phyloP scores from a whole-genome alignment of 2,329 filamentous ascomycete species.

The Aspergillus ochraceoroseus region DNA sequence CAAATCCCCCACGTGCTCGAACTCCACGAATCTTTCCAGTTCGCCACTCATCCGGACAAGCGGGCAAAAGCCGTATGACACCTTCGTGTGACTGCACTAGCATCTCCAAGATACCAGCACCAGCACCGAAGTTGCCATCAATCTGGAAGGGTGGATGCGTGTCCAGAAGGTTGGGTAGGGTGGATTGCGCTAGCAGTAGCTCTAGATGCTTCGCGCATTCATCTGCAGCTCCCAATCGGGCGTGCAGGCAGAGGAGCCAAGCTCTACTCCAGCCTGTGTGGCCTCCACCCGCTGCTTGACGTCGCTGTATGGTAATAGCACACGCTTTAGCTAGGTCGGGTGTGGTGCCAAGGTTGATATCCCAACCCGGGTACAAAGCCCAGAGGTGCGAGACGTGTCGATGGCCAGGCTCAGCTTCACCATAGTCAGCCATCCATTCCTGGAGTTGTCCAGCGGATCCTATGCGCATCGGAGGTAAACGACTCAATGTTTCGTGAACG shows the following conservation, averaged over 20 bases:
- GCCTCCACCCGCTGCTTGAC: slow-evolving; percentile 42
- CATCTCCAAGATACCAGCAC: slow-evolving; percentile 47
- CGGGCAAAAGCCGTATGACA: slow-evolving; percentile 38
- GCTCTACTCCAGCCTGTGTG: slow-evolving; percentile 52
- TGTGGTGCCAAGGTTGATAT: slow-evolving; percentile 36
- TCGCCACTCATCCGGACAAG: slow-evolving; percentile 36
- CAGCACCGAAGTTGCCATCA: slow-evolving; percentile 50
- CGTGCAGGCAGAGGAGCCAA: slow-evolving; percentile 50
- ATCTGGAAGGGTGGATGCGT: slow-evolving; percentile 49
- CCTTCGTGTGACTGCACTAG: slow-evolving; percentile 40
- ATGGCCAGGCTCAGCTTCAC: slow-evolving; percentile 46
- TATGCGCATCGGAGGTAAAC: slow-evolving; percentile 24
- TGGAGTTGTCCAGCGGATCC: slow-evolving; percentile 26
- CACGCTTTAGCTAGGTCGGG: slow-evolving; percentile 33
- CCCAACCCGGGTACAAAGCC: slow-evolving; percentile 44
- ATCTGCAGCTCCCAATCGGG: slow-evolving; percentile 42
- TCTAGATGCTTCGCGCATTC: slow-evolving; percentile 39
- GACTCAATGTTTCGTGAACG: slow-evolving; percentile 14
- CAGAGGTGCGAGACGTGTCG: slow-evolving; percentile 50
- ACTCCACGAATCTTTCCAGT: slow-evolving; percentile 34
- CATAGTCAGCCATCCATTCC: slow-evolving; percentile 35
- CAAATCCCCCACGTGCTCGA: slow-evolving; percentile 36
- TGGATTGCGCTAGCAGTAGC: slow-evolving; percentile 40
- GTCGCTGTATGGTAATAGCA: slow-evolving; percentile 21
- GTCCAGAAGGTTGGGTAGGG: slow-evolving; percentile 45